These are phyloP conservation scores for Cordyceps tenuipes DNA, from an alignment of 2,329 filamentous ascomycete genomes.

Conservation along the genomic window DNA sequence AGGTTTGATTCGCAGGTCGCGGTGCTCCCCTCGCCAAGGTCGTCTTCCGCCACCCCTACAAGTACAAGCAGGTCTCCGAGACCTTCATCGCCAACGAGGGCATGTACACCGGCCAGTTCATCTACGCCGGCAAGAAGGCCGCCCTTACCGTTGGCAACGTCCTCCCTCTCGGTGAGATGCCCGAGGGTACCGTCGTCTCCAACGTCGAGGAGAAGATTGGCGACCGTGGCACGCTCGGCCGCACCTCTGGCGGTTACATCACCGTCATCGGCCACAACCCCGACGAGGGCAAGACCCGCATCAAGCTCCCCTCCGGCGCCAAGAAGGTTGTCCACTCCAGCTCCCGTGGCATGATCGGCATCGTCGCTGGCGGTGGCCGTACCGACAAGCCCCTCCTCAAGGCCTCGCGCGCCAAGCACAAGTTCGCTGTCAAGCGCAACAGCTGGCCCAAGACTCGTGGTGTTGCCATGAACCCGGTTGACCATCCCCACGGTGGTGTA, in stretches of 20 bases:
- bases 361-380: constrained; percentile 97
- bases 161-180: constrained; percentile 86
- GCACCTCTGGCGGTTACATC: constrained; percentile 99
- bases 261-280: constrained; percentile 97
- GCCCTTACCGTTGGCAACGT: constrained; percentile 95
- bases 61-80: constrained; percentile 95
- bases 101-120: constrained; percentile 99
- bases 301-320: constrained; percentile 98
- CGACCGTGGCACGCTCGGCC: constrained; percentile 91
- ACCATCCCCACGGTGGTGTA: constrained; percentile 95
- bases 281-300: constrained; percentile 97
- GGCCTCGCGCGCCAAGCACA: constrained; percentile 99
- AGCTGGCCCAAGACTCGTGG: constrained; percentile 99
- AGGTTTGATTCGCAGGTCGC: constrained; percentile 42
- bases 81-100: constrained; percentile 99
- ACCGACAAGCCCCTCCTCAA: constrained; percentile 99
- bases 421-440: constrained; percentile 99
- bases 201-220: constrained; percentile 99
- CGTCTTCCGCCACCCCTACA: constrained; percentile 95
- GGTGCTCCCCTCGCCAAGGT: constrained; percentile 97
- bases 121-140: constrained; percentile 99
- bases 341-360: constrained; percentile 97
- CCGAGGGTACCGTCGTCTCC: constrained; percentile 97
- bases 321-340: constrained; percentile 97
- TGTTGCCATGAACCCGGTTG: constrained; percentile 99